Evolutionary conservation across 176 grass and related monocot genomes (phyloP), one percentile per base, ranked within the genome.

Genomic region (Zoysia japonica): DNA sequence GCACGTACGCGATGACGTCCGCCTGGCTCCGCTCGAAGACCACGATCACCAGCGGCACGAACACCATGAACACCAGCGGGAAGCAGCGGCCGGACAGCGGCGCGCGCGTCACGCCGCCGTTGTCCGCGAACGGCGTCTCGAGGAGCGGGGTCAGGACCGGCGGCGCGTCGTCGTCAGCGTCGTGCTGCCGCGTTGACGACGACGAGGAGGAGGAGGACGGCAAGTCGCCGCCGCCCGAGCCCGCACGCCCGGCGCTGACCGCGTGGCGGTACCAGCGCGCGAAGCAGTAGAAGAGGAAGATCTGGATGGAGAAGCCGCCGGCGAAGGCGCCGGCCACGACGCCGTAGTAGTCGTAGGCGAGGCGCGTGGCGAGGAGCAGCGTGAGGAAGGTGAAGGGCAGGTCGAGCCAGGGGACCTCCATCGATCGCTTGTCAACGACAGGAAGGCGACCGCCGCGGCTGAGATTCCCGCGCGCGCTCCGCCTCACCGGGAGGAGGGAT

Each of bases 231-330:
- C 28, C 28, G 28, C 28, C 28, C 28, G 28, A 28, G 28, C 28
- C 28, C 28, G 56, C 70, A 54, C 81, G 70, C 47, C 28, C 8
- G 4, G 6, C 41, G 48, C 6, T 16, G 65, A 80, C 64, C 65
- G 78, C 41, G 37, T 85, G 50, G 57, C 61, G 59, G 78, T 89
- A 89, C 87, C 87, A 85, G 57, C 87, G 82, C 13, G 82, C 87
- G 36, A 89, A 89, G 82, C 78, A 89, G 79, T 83, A 92, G 82
- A 88, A 88, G 57, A 88, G 86, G 74, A 92, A 88, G 68, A 88
- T 51, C 75, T 88, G 86, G 83, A 92, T 73, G 38, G 87, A 76
- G 82, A 89, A 89, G 66, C 87, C 63, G 57, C 86, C 90, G 74
- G 83, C 35, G 86, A 82, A 70, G 70, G 86, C 80, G 44, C 76